phyloP scores from a whole-genome alignment of 768 basidiomycete species.

The Podaxis sp. region DNA sequence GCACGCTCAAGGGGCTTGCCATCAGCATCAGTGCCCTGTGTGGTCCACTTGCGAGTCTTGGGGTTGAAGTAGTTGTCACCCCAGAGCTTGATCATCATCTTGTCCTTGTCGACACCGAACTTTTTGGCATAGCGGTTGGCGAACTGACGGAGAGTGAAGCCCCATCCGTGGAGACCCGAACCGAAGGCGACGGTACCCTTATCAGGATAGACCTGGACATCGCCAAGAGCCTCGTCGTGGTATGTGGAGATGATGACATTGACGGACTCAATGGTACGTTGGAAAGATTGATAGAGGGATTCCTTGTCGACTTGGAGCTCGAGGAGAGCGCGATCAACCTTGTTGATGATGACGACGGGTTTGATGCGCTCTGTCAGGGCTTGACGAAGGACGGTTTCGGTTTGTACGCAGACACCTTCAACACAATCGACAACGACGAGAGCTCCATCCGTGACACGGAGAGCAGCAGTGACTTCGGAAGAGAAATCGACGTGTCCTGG shows the following conservation, averaged over 20 bases:
- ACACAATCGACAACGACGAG: conserved; percentile 99
- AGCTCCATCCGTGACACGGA: conserved; percentile 99
- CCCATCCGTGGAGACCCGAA: conserved; percentile 99
- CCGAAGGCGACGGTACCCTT: conserved; percentile 98
- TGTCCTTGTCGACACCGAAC: conserved; percentile 98
- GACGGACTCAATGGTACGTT: conserved; percentile 93
- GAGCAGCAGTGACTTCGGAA: conserved; percentile 98
- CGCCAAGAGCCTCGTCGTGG: conserved; percentile 90
- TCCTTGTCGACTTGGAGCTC: conserved; percentile 98
- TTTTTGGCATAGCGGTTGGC: conserved; percentile 94
- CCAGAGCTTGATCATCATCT: conserved; percentile 98
- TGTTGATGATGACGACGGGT: conserved; percentile 99
- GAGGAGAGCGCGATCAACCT: conserved; percentile 98
- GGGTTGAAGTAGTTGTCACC: conserved; percentile 99
- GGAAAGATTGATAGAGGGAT: conserved; percentile 96
- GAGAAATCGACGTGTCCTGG: conserved; percentile 99
- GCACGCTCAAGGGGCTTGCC: conserved; percentile 96
- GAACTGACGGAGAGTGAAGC: conserved; percentile 98
- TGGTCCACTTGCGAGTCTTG: conserved; percentile 93
- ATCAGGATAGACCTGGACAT: conserved; percentile 99
- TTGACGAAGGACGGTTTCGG: conserved; percentile 98
- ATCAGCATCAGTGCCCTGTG: conserved; percentile 67
- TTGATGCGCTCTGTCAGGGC: conserved; percentile 98
- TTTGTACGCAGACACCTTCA: conserved; percentile 99
- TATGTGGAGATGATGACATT: conserved; percentile 99